A percentile compares a stretch with the other conserved stretches of the same genome.
Conservation (phyloP, 148 eudicot species). For the Bassia scoparia region DNA sequence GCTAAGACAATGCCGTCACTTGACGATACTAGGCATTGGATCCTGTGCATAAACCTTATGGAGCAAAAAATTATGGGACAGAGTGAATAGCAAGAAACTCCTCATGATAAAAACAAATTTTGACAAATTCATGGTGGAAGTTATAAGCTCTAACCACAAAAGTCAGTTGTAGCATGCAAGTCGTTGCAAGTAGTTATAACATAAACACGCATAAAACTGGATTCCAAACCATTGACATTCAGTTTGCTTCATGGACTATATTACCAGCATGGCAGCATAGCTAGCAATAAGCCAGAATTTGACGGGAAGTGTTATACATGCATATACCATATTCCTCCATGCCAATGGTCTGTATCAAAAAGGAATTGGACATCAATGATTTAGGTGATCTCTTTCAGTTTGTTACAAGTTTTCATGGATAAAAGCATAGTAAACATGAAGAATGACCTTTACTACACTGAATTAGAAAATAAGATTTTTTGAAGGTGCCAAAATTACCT, state of each 20-base stretch:
- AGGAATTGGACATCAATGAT: conserved; percentile 1
- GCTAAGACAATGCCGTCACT: no score
- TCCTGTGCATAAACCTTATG: no score
- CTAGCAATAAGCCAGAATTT: background rate
- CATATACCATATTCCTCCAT: conserved; percentile 1
- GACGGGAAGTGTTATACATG: background rate
- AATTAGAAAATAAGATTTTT: background rate
- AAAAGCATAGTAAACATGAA: background rate
- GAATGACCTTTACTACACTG: background rate
- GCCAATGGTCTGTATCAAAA: conserved; percentile 15
- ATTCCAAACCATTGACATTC: conserved; percentile 4
- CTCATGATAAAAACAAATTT: background rate
- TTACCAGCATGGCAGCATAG: background rate
- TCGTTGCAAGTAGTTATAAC: no score
- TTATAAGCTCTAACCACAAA: background rate
- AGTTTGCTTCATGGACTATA: background rate
- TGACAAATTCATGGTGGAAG: background rate
- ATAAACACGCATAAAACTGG: background rate
- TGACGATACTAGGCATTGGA: no score
- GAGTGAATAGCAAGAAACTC: no score
- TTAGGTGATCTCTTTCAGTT: background rate
- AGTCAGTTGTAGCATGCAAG: background rate
- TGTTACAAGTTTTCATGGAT: background rate
- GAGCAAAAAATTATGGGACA: no score
- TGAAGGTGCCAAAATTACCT: conserved; percentile 36